Percentiles rank a stretch among this genome's conserved stretches.
Evolutionary conservation across 164 flowering plant genomes (phyloP).

Genomic region (Nymphaea thermarum): DNA sequence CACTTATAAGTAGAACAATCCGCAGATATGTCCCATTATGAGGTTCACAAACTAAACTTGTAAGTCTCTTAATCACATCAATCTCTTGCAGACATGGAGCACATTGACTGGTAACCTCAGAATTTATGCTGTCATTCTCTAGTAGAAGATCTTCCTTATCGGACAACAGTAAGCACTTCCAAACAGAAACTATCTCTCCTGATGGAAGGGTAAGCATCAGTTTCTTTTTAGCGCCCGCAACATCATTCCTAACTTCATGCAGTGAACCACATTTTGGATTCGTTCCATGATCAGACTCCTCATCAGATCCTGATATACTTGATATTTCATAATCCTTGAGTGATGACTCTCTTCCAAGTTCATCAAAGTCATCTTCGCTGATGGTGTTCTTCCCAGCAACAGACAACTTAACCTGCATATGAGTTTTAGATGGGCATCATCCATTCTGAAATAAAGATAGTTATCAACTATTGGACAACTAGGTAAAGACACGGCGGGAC

Average conservation of each 20-base stretch:
- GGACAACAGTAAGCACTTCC: conserved; percentile 59
- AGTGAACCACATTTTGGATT: conserved; percentile 9
- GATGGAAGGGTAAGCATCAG: conserved; percentile 38
- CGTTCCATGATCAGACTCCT: conserved; percentile 45
- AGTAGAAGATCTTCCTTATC: conserved; percentile 36
- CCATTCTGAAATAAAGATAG: background rate
- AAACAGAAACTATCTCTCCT: conserved; percentile 66
- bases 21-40: conserved; percentile 45
- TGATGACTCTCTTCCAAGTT: conserved; percentile 46
- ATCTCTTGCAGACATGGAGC: conserved; percentile 19
- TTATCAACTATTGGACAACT: background rate
- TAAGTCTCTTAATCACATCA: conserved; percentile 53
- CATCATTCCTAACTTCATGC: conserved; percentile 6
- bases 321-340: conserved; percentile 68
- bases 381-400: conserved; percentile 64
- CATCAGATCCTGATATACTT: conserved; percentile 96
- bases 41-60: conserved; percentile 35
- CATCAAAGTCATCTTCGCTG: conserved; percentile 90
- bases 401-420: conserved; percentile 63
- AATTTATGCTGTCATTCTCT: conserved; percentile 23
- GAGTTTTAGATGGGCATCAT: background rate
- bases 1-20: conserved; percentile 76
- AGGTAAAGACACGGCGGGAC: too few species aligned
- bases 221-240: conserved; percentile 29
- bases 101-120: conserved; percentile 8